Conservation (phyloP, 345 rosid genomes). For the Ceriops decandra region DNA sequence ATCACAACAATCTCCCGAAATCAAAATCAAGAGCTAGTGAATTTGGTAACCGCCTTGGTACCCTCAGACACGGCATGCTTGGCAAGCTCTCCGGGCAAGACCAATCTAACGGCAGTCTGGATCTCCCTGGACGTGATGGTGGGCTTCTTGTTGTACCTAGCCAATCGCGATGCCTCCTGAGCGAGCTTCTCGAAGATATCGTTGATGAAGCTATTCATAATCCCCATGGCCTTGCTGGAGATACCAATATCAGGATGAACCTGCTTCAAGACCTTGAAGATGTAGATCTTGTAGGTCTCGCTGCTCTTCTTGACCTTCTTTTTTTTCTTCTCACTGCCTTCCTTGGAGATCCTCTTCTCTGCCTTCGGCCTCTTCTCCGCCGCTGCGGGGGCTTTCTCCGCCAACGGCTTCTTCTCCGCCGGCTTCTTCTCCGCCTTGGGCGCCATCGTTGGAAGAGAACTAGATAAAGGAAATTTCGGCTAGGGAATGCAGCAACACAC, state of each 20-base stretch:
- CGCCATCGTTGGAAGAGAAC: conserved; percentile 43
- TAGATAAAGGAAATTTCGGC: background rate
- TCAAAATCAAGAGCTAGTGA: conserved; percentile 48
- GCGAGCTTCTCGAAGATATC: conserved; percentile 71
- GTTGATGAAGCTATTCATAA: conserved; percentile 71
- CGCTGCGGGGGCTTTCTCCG: conserved; percentile 42
- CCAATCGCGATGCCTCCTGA: conserved; percentile 56
- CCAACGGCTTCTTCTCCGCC: conserved; percentile 43
- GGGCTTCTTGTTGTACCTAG: conserved; percentile 67
- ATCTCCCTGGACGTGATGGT: conserved; percentile 69
- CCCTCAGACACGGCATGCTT: conserved; percentile 70
- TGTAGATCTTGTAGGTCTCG: conserved; percentile 70
- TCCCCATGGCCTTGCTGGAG: conserved; percentile 71
- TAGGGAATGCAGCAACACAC: background rate
- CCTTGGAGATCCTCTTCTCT: conserved; percentile 57
- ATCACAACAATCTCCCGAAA: too few species aligned
- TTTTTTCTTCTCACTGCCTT: conserved; percentile 46
- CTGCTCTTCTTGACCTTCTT: conserved; percentile 52
- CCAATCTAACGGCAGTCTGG: conserved; percentile 63
- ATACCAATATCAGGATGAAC: conserved; percentile 59
- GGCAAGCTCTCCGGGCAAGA: conserved; percentile 63
- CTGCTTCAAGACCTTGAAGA: conserved; percentile 63
- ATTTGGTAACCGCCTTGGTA: conserved; percentile 69
- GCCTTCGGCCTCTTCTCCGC: conserved; percentile 58
- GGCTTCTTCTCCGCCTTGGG: conserved; percentile 58